Evolutionary conservation across 306 rosid species (phyloP).

Genomic region (Urtica urens): DNA sequence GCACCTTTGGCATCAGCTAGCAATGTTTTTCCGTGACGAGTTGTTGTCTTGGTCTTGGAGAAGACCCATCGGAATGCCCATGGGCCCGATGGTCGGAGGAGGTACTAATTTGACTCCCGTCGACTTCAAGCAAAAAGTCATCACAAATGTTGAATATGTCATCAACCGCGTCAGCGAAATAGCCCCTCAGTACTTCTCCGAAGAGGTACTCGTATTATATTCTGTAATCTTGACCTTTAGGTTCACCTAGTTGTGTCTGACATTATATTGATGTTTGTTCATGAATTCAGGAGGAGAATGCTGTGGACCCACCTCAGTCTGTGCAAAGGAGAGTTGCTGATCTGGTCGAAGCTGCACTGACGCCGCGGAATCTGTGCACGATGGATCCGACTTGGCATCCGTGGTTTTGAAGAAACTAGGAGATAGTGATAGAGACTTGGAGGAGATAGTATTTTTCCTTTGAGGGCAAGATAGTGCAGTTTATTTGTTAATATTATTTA

Average conservation of each 20-base stretch:
- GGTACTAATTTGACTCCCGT: constrained; percentile 59
- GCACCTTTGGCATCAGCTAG: constrained; percentile 95
- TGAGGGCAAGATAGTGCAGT: neutral
- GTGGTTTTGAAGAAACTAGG: constrained; percentile 49
- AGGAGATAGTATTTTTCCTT: neutral
- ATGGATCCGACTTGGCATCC: constrained; percentile 99
- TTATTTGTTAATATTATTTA: constrained; percentile 1
- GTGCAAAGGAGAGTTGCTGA: constrained; percentile 92
- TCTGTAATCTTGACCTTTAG: too few relatives aligned
- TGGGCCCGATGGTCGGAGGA: constrained; percentile 69
- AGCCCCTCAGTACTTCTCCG: constrained; percentile 79
- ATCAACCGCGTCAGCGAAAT: constrained; percentile 62
- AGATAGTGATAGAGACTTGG: neutral
- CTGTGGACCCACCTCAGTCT: constrained; percentile 76
- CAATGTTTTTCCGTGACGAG: constrained; percentile 99
- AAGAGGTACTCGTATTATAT: constrained; percentile 49
- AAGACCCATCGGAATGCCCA: constrained; percentile 91
- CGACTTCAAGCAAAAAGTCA: constrained; percentile 83
- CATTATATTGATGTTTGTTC: neutral
- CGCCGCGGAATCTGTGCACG: constrained; percentile 93
- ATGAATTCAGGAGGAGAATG: constrained; percentile 66
- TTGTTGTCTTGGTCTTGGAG: constrained; percentile 99
- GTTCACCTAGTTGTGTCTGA: neutral
- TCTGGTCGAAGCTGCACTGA: constrained; percentile 89
- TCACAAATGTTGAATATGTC: constrained; percentile 76